Evolutionary conservation across 129 eudicot species (phyloP).

Genomic region (Heracleum sosnowskyi): DNA sequence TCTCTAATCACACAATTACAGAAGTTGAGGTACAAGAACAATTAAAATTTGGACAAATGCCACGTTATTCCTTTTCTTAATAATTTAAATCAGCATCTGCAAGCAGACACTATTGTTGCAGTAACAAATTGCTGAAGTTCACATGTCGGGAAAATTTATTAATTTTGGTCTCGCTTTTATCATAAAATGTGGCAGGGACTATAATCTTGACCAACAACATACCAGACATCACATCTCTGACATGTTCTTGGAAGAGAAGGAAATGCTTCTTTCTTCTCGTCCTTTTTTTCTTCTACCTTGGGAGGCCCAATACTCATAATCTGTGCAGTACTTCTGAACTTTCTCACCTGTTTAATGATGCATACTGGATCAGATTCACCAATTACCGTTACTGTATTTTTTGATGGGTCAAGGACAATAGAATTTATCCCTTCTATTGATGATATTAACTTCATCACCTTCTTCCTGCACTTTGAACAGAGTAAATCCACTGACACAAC

Average conservation of each 20-base stretch:
- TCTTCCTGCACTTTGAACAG: constrained; percentile 52
- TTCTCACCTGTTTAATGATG: constrained; percentile 45
- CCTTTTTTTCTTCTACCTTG: constrained; percentile 26
- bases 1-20: background rate
- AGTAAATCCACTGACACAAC: constrained; percentile 54
- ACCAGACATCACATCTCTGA: constrained; percentile 45
- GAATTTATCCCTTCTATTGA: constrained; percentile 38
- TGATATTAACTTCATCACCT: constrained; percentile 49
- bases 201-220: constrained; percentile 29
- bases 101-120: background rate
- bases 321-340: constrained; percentile 31
- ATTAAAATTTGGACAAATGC: background rate
- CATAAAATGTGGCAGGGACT: constrained; percentile 40
- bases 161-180: background rate
- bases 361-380: constrained; percentile 57
- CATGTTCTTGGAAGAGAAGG: constrained; percentile 38
- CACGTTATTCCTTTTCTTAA: background rate
- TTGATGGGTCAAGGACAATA: constrained; percentile 43
- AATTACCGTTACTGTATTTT: constrained; percentile 42
- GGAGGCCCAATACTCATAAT: constrained; percentile 46
- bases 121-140: background rate
- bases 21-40: background rate
- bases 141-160: background rate
- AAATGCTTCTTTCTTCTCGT: constrained; percentile 10
- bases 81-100: background rate